These are phyloP conservation scores for Boletellus sp. DNA, from an alignment of 768 basidiomycete species.

Conservation along the genomic window DNA sequence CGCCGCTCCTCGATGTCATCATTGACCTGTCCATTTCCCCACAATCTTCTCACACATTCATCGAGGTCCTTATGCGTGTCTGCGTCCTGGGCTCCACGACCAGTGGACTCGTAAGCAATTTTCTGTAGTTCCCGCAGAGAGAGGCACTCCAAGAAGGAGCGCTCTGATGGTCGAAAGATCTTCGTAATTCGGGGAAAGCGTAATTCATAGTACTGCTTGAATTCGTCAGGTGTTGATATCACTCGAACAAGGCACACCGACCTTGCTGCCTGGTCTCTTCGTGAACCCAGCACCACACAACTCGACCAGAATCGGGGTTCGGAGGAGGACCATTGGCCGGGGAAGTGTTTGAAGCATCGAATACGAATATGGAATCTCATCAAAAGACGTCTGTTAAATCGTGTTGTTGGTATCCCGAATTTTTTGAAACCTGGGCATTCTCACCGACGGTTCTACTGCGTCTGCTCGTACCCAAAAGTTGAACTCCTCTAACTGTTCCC, in stretches of 20 bases:
- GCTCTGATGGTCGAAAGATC: constrained; percentile 55
- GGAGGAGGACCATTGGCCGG: constrained; percentile 55
- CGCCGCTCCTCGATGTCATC: constrained; percentile 28
- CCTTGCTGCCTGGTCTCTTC: constrained; percentile 55
- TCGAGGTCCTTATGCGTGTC: constrained; percentile 46
- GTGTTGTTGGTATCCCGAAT: neutral
- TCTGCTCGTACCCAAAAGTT: constrained; percentile 57
- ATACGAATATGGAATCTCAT: constrained; percentile 53
- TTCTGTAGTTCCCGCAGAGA: constrained; percentile 48
- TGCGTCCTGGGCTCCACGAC: constrained; percentile 40
- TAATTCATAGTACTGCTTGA: constrained; percentile 68
- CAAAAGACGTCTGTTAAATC: constrained; percentile 2
- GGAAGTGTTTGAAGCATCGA: constrained; percentile 44
- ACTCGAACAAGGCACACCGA: constrained; percentile 28
- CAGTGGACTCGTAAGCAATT: constrained; percentile 52
- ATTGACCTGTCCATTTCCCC: constrained; percentile 39
- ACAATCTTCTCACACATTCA: constrained; percentile 41
- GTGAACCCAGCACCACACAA: constrained; percentile 83
- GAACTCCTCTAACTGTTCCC: constrained; percentile 64
- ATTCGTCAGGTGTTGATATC: neutral
- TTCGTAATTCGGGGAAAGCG: constrained; percentile 82
- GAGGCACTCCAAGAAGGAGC: constrained; percentile 59
- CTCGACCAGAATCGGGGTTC: constrained; percentile 63
- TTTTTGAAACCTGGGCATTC: neutral
- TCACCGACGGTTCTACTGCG: constrained; percentile 22